Evolutionary conservation across 2,329 filamentous ascomycete species (phyloP).

Genomic region (Neonectria faginata): DNA sequence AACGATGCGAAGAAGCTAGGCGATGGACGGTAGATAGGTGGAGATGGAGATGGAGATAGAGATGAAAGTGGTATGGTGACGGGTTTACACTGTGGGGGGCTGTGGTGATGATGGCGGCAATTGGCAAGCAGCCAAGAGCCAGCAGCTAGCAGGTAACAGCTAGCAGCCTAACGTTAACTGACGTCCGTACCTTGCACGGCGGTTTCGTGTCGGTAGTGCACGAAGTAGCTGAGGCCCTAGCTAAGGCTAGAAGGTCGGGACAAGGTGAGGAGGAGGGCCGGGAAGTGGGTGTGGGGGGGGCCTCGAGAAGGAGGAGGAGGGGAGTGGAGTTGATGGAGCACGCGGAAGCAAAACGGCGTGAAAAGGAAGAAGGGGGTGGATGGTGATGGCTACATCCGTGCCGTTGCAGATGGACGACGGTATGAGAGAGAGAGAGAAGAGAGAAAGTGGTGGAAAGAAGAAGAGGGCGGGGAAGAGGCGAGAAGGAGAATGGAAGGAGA

Average conservation of each 20-base stretch:
- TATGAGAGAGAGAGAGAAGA: not conserved
- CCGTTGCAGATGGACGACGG: not conserved
- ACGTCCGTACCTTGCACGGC: constrained; percentile 15
- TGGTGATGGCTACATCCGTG: not conserved
- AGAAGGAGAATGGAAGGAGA: no score
- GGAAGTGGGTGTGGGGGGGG: constrained; percentile 17
- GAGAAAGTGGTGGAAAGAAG: not conserved
- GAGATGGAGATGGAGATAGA: constrained; percentile 5
- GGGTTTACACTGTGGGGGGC: constrained; percentile 25
- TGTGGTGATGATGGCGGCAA: constrained; percentile 16
- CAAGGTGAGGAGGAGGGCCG: constrained; percentile 15
- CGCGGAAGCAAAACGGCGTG: constrained; percentile 3
- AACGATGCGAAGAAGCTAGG: constrained; percentile 9
- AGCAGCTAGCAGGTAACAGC: constrained; percentile 1
- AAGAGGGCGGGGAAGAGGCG: not conserved
- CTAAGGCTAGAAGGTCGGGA: constrained; percentile 1
- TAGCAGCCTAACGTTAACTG: not conserved
- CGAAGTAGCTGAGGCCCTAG: constrained; percentile 13
- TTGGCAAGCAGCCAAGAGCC: constrained; percentile 7
- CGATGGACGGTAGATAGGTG: constrained; percentile 11
- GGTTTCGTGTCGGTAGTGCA: not conserved
- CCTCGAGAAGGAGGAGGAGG: constrained; percentile 4
- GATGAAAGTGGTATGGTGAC: constrained; percentile 1
- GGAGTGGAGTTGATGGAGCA: constrained; percentile 19
- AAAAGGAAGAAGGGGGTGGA: not conserved